Evolutionary conservation across 1,284 basidiomycete genomes (phyloP), one percentile per base, ranked within the genome.

Genomic region (Hemileia vastatrix): DNA sequence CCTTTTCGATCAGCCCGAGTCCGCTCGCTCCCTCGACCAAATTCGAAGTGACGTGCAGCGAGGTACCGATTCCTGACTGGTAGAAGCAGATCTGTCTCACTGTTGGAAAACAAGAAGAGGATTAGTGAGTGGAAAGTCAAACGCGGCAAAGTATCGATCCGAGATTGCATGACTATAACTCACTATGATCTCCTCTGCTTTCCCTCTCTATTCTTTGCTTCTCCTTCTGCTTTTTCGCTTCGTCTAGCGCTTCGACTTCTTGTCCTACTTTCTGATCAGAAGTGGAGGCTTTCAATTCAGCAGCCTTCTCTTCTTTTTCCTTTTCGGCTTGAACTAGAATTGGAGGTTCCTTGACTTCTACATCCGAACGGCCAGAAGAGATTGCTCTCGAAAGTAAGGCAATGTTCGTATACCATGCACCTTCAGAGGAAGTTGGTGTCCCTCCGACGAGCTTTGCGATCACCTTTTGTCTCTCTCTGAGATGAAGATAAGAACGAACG

Each of bases 351-450:
- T 40, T 9, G 15, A 15, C 36, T 40, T 9, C 9, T 9, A 40
- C 9, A 40, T 40, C 36, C 15, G 36, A 9, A 11, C 9, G 11
- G 11, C 36, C 36, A 11, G 36, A 40, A 15, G 65, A 11, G 33
- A 71, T 68, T 21, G 64, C 62, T 33, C 68, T 67, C 56, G 67
- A 65, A 5, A 71, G 64, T 11, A 71, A 52, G 0, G 70, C 67
- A 6, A 70, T 66, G 50, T 71, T 71, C 52, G 69, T 71, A 44
- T 63, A 70, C 19, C 65, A 71, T 23, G 67, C 64, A 3, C 64
- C 68, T 40, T 40, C 36, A 15, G 36, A 40, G 15, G 36, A 40
- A 40, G 36, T 40, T 40, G 8, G 36, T 9, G 36, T 40, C 9
- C 9, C 8, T 40, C 36, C 36, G 15, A 40, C 15, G 36, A 40